Conservation (phyloP, 495 filamentous ascomycete species). For the Talaromyces adpressus region DNA sequence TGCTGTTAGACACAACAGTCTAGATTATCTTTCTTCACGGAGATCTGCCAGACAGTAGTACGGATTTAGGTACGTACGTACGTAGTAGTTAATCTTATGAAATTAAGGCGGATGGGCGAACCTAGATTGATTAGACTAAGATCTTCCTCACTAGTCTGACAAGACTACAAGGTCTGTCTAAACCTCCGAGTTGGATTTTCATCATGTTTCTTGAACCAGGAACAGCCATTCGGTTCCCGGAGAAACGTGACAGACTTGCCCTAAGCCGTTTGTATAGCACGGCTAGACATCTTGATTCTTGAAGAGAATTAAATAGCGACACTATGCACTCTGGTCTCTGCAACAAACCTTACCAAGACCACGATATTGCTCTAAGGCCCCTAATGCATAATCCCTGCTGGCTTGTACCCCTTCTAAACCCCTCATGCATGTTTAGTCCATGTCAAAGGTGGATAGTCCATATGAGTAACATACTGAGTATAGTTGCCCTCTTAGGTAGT, state of each 20-base stretch:
- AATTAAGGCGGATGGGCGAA: background rate
- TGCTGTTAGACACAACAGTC: background rate
- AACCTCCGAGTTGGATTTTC: background rate
- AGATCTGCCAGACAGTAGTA: background rate
- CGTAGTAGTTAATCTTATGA: background rate
- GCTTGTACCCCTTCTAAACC: background rate
- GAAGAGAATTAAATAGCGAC: background rate
- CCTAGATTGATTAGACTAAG: background rate
- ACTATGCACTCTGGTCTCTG: background rate
- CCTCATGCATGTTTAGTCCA: background rate
- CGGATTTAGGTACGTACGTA: no score
- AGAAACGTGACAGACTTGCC: background rate
- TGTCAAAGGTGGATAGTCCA: background rate
- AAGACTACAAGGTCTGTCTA: background rate
- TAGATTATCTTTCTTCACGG: background rate
- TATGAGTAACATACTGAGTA: background rate
- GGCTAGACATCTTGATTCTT: background rate
- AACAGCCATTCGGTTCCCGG: background rate
- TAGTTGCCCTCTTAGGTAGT: background rate
- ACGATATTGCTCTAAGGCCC: no score
- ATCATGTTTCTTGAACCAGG: background rate
- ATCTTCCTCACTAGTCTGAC: background rate
- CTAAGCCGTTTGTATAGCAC: background rate
- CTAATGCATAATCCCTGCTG: background rate
- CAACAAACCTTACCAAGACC: background rate